Conservation (phyloP, 2,329 filamentous ascomycete genomes). For the Curvularia eragrostidis region DNA sequence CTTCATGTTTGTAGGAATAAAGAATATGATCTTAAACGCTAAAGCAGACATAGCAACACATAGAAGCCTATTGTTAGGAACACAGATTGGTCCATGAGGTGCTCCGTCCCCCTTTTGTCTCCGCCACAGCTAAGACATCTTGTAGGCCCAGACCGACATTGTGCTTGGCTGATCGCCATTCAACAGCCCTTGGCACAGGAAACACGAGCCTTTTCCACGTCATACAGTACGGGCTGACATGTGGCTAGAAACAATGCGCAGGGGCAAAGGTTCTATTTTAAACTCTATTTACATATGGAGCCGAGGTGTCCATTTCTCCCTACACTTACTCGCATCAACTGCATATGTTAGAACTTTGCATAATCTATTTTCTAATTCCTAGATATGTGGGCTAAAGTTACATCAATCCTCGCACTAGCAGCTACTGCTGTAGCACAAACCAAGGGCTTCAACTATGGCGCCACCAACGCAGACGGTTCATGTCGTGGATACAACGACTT, state of each 20-base stretch:
- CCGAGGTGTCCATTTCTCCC: not conserved
- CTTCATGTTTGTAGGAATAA: not conserved
- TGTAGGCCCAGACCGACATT: not conserved
- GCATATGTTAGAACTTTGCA: not conserved
- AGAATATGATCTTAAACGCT: not conserved
- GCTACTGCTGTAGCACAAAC: conserved; percentile 33
- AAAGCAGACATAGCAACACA: not conserved
- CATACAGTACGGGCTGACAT: conserved; percentile 18
- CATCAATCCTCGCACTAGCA: conserved; percentile 27
- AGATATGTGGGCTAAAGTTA: conserved; percentile 3
- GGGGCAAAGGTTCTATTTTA: conserved; percentile 1
- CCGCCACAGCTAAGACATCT: not conserved
- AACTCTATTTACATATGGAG: not conserved
- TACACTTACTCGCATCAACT: not conserved
- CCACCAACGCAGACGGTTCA: conserved; percentile 64
- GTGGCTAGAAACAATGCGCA: conserved; percentile 6
- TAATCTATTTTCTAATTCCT: not conserved
- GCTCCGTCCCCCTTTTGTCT: not conserved
- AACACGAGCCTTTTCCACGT: conserved; percentile 27
- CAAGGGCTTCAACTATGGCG: conserved; percentile 75
- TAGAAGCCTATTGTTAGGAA: not conserved
- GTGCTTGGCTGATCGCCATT: conserved; percentile 19
- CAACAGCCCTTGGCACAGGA: conserved; percentile 14
- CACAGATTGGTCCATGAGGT: not conserved
- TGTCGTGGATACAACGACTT: conserved; percentile 70